Percentiles rank a stretch among this genome's conserved stretches.
phyloP scores from a whole-genome alignment of 768 basidiomycete genomes.

The Suillus clintonianus region DNA sequence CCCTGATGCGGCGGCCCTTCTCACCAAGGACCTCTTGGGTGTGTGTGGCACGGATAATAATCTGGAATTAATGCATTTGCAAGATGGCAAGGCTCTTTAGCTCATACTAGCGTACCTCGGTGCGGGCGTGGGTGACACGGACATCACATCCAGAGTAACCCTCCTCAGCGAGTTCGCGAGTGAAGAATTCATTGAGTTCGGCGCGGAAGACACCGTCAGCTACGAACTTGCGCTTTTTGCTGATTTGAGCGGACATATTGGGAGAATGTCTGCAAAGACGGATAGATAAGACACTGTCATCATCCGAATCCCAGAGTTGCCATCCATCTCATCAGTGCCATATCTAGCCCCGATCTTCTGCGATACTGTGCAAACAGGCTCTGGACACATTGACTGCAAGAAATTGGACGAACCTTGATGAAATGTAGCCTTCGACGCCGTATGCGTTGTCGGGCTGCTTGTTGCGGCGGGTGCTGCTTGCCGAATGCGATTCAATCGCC shows the following conservation, averaged over 20 bases:
- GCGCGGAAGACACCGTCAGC: constrained; percentile 99
- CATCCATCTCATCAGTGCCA: constrained; percentile 8
- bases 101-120: constrained; percentile 64
- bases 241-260: constrained; percentile 85
- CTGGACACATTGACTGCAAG: neutral
- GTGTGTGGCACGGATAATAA: constrained; percentile 99
- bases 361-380: neutral
- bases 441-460: constrained; percentile 1
- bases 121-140: constrained; percentile 98
- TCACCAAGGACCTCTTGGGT: constrained; percentile 98
- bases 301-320: neutral
- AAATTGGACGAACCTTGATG: constrained; percentile 10
- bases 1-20: constrained; percentile 98
- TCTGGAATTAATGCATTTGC: constrained; percentile 45
- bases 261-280: constrained; percentile 4
- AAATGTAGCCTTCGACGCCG: constrained; percentile 5
- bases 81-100: neutral
- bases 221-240: constrained; percentile 98
- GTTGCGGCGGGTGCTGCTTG: constrained; percentile 5
- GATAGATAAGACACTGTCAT: constrained; percentile 7
- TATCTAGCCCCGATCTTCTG: neutral
- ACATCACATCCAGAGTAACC: constrained; percentile 99
- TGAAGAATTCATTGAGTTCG: constrained; percentile 99
- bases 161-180: constrained; percentile 96
- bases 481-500: constrained; percentile 16